Conservation (phyloP, 352 stramenopile genomes). For the Pythium rishiriense region DNA sequence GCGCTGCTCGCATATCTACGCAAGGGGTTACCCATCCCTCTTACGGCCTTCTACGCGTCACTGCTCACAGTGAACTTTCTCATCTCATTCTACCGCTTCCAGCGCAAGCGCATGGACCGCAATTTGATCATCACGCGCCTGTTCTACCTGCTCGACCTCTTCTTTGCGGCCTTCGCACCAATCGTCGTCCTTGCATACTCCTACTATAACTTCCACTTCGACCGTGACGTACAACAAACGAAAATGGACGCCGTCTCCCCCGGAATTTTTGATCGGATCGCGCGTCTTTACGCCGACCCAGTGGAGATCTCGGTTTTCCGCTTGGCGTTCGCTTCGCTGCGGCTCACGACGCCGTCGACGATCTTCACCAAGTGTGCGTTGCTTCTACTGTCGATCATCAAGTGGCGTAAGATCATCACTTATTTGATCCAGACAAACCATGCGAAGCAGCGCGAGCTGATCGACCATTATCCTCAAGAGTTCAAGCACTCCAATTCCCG, state of each 20-base stretch:
- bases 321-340: constrained; percentile 35
- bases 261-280: constrained; percentile 40
- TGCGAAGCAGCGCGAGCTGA: constrained; percentile 19
- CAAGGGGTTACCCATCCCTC: constrained; percentile 42
- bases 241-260: constrained; percentile 30
- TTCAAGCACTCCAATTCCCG: constrained; percentile 25
- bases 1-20: constrained; percentile 38
- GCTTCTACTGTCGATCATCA: constrained; percentile 46
- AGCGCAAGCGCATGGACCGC: constrained; percentile 35
- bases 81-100: constrained; percentile 53
- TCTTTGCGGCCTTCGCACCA: constrained; percentile 53
- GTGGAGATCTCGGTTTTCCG: constrained; percentile 34
- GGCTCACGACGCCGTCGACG: constrained; percentile 32
- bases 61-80: constrained; percentile 44
- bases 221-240: constrained; percentile 34
- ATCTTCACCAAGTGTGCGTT: constrained; percentile 44
- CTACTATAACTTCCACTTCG: constrained; percentile 42
- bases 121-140: constrained; percentile 33
- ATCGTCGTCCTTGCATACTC: constrained; percentile 44
- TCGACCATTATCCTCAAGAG: background rate
- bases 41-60: constrained; percentile 42
- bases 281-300: constrained; percentile 38
- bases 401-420: constrained; percentile 46
- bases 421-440: constrained; percentile 35
- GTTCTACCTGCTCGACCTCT: constrained; percentile 57